Percentiles rank a stretch among this genome's conserved stretches.
Conservation (phyloP, 2,329 filamentous ascomycete species). For the Ramularia collo-cygni region DNA sequence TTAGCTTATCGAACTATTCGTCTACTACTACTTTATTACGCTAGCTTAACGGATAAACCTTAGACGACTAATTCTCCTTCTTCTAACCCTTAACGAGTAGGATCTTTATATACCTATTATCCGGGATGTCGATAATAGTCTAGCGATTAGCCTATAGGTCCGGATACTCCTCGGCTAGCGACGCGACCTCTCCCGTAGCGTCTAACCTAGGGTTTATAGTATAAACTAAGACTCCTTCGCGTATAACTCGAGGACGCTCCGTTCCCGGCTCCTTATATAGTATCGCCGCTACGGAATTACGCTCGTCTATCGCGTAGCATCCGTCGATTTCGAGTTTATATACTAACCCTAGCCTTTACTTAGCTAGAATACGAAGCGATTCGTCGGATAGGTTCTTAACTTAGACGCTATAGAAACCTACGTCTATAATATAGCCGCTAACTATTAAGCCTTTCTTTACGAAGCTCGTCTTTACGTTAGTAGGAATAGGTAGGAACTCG, state of each 20-base stretch:
- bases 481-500: background rate
- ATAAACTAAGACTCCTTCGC: background rate
- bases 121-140: background rate
- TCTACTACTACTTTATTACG: background rate
- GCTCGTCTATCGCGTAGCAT: too few relatives aligned
- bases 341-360: background rate
- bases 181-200: background rate
- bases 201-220: background rate
- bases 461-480: background rate
- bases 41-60: background rate
- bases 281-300: background rate
- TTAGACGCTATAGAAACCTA: background rate
- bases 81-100: background rate
- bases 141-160: background rate
- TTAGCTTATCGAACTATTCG: background rate
- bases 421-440: background rate
- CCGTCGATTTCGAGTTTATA: background rate
- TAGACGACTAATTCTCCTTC: background rate
- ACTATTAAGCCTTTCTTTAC: background rate
- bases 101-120: background rate
- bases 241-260: background rate
- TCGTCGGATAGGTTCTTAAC: background rate
- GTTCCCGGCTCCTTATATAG: background rate
- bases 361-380: background rate
- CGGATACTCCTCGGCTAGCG: background rate